A percentile compares a stretch with the other conserved stretches of the same genome.
phyloP scores from a whole-genome alignment of 2,329 filamentous ascomycete genomes.

The Colletotrichum sp. region DNA sequence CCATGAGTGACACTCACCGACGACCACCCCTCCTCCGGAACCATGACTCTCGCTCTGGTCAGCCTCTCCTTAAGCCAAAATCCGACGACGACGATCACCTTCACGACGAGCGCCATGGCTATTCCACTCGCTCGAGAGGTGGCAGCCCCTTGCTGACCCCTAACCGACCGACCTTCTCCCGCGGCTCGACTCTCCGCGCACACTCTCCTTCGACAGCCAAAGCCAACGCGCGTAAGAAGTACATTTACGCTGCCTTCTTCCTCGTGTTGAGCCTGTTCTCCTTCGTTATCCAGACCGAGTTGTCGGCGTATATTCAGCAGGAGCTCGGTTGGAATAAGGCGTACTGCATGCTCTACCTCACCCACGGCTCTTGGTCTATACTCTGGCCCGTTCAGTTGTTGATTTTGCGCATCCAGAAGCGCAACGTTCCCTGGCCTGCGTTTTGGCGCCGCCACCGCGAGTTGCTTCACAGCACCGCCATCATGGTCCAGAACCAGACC shows the following conservation, averaged over 20 bases:
- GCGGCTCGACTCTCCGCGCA: constrained; percentile 76
- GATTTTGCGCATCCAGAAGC: constrained; percentile 80
- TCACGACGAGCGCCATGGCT: constrained; percentile 25
- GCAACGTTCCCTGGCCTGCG: constrained; percentile 76
- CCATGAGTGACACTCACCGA: constrained; percentile 47
- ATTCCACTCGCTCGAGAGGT: constrained; percentile 16
- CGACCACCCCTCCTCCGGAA: constrained; percentile 52
- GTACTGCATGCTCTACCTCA: constrained; percentile 99
- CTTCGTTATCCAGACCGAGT: constrained; percentile 95
- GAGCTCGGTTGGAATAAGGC: constrained; percentile 94
- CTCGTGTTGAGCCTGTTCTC: constrained; percentile 81
- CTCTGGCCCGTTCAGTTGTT: constrained; percentile 87
- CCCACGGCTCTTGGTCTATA: constrained; percentile 90
- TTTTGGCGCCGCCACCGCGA: constrained; percentile 78
- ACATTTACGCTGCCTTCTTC: constrained; percentile 86
- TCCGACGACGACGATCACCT: constrained; percentile 31
- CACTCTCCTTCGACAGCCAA: constrained; percentile 56
- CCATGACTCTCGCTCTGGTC: constrained; percentile 48
- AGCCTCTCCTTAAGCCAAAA: constrained; percentile 44
- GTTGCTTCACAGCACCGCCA: constrained; percentile 58
- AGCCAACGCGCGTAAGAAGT: constrained; percentile 73
- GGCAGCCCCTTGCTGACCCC: constrained; percentile 19
- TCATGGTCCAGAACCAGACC: constrained; percentile 86
- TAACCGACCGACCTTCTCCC: constrained; percentile 33
- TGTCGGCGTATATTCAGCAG: constrained; percentile 92